phyloP scores from a whole-genome alignment of 2,329 filamentous ascomycete genomes.

The Xylariaceae sp. region DNA sequence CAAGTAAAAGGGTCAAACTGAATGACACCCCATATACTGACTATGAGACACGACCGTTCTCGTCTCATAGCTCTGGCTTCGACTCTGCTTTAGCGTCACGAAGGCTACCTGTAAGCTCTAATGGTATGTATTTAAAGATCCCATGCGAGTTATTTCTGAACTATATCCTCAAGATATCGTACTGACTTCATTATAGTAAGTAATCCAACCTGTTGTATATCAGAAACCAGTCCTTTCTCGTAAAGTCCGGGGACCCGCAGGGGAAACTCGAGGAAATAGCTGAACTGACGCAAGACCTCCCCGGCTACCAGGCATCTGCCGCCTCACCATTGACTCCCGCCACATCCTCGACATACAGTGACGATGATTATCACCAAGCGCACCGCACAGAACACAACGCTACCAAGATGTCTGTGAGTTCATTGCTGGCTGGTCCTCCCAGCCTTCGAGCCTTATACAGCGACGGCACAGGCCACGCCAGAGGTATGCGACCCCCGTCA shows the following conservation, averaged over 20 bases:
- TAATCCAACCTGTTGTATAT: no score
- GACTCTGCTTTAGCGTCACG: slow-evolving; percentile 27
- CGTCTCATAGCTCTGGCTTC: slow-evolving; percentile 30
- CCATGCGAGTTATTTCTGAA: no score
- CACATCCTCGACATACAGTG: slow-evolving; percentile 38
- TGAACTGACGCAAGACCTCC: no score
- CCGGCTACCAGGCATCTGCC: no score
- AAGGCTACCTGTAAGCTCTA: slow-evolving; percentile 25
- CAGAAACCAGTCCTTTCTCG: no score
- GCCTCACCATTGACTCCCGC: slow-evolving; percentile 40
- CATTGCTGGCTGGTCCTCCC: slow-evolving; percentile 55
- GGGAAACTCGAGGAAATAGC: no score
- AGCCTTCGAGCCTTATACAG: slow-evolving; percentile 29
- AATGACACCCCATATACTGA: slow-evolving; percentile 22
- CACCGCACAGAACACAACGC: slow-evolving; percentile 20
- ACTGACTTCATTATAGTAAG: no score
- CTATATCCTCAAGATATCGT: no score
- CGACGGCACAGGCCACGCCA: slow-evolving; percentile 21
- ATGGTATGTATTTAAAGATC: no score
- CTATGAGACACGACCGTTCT: slow-evolving; percentile 27
- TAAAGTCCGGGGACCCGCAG: no score
- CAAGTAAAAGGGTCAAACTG: slow-evolving; percentile 30
- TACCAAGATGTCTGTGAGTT: slow-evolving; percentile 58
- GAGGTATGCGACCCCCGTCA: slow-evolving; percentile 24
- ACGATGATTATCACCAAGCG: slow-evolving; percentile 33